Base-by-base conservation (phyloP, 2,329 filamentous ascomycete genomes). In the Colletotrichum sublineola region DNA sequence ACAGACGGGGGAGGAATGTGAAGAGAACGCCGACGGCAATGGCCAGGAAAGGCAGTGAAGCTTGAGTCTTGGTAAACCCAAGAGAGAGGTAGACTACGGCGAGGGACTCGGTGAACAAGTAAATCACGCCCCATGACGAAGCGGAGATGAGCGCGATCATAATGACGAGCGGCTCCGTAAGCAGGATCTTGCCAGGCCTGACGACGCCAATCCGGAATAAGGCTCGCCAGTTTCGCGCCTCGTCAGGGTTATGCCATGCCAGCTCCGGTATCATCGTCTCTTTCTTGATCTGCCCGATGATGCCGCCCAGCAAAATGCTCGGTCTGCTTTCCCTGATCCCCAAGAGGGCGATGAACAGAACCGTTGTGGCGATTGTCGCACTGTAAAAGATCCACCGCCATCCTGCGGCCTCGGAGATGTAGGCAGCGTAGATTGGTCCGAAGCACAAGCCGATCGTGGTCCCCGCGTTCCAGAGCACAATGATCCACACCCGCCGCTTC, bases 351-450 rank as follows among this genome's bases (percentile, higher is more conserved):
- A 83, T 15, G 0, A 79, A 77, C 14, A 83, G 68, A 20, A 78
- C 61, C 9, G 75, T 81, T 1, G 81, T 82, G 6, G 82, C 78
- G 24, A 83, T 81, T 5, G 83, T 81, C 2, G 83, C 81, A 29
- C 82, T 78, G 63, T 83, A 81, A 70, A 84, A 86, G 1, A 86
- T 76, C 84, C 84, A 86, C 53, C 81, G 82, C 84, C 83, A 86
- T 40, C 79, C 79, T 38, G 83, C 75, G 15, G 75, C 72, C 1
- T 77, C 75, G 18, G 81, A 79, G 20, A 86, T 79, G 73, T 84
- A 84, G 1, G 81, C 82, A 18, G 82, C 83, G 73, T 84, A 80
- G 1, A 85, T 81, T 6, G 86, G 85, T 0, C 84, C 85, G 4
- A 84, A 64, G 7, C 82, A 79, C 14, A 87, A 73, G 0, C 84